These are phyloP conservation scores for Proliferodiscus dingleyae DNA, from an alignment of 2,329 filamentous ascomycete species.

Conservation along the genomic window DNA sequence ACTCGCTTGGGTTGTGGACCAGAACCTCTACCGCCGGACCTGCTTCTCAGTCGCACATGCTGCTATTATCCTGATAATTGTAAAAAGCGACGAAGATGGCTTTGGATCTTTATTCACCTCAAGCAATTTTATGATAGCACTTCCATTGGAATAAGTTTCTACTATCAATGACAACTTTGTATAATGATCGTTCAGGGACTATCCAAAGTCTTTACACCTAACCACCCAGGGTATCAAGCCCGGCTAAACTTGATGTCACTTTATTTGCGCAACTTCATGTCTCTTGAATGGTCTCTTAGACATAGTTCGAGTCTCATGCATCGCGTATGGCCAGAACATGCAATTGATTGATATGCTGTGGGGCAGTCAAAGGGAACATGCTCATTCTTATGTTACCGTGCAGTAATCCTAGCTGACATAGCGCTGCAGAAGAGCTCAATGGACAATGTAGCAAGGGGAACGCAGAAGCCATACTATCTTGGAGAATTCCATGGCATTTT, in stretches of 20 bases:
- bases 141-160: conserved; percentile 36
- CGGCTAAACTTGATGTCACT: conserved; percentile 34
- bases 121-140: conserved; percentile 33
- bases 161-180: conserved; percentile 34
- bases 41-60: conserved; percentile 31
- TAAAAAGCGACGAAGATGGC: conserved; percentile 31
- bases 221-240: conserved; percentile 1
- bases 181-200: conserved; percentile 37
- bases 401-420: conserved; percentile 48
- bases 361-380: conserved; percentile 41
- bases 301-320: conserved; percentile 47
- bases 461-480: conserved; percentile 40
- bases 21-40: no score
- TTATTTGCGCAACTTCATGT: conserved; percentile 46
- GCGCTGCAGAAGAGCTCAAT: conserved; percentile 50
- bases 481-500: conserved; percentile 42
- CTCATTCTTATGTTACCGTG: conserved; percentile 44
- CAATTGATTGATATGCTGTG: conserved; percentile 45
- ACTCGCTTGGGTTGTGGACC: no score
- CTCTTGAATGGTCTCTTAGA: conserved; percentile 48
- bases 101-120: conserved; percentile 32
- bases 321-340: conserved; percentile 48
- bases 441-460: conserved; percentile 29
- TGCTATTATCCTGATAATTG: conserved; percentile 15
- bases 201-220: conserved; percentile 20